A percentile compares a stretch with the other conserved stretches of the same genome.
These are phyloP conservation scores for Cladosporium sp. DNA, from an alignment of 2,329 filamentous ascomycete genomes.

Conservation along the genomic window DNA sequence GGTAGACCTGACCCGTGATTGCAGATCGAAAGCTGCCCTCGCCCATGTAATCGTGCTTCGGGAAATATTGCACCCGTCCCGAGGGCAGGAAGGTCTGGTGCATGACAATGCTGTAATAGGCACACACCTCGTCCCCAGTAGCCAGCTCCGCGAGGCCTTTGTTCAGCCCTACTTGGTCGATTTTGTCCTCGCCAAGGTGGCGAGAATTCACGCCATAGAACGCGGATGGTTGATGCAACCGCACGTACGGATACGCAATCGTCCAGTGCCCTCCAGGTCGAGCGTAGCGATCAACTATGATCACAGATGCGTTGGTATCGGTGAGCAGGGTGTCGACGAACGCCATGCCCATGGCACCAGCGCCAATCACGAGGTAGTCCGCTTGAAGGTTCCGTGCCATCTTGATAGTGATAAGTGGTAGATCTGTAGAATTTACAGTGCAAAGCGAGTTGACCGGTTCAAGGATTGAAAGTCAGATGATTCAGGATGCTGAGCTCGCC, in stretches of 20 bases:
- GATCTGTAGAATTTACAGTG: too few species aligned
- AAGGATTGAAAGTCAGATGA: too few species aligned
- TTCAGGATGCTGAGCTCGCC: too few species aligned
- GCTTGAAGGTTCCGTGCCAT: not conserved
- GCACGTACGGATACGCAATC: conserved; percentile 25
- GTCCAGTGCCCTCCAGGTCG: conserved; percentile 26
- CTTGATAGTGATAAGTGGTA: too few species aligned
- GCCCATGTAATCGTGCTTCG: conserved; percentile 23
- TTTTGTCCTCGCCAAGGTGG: conserved; percentile 19
- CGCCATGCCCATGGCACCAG: conserved; percentile 26
- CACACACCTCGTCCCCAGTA: conserved; percentile 20
- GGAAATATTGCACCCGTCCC: conserved; percentile 24
- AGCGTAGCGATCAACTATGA: conserved; percentile 23
- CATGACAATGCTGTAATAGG: conserved; percentile 24
- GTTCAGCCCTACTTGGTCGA: conserved; percentile 26
- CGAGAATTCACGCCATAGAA: conserved; percentile 27
- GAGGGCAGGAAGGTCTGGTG: conserved; percentile 24
- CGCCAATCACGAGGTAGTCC: conserved; percentile 25
- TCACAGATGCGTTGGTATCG: conserved; percentile 18
- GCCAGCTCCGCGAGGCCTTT: conserved; percentile 24
- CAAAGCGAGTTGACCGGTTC: too few species aligned
- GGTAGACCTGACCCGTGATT: conserved; percentile 19
- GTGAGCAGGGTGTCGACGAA: conserved; percentile 24
- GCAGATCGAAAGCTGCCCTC: conserved; percentile 20
- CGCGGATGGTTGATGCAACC: conserved; percentile 24